These are phyloP conservation scores for Coemansia sp. DNA, from an alignment of 192 early-diverging fungal genomes.

Conservation along the genomic window DNA sequence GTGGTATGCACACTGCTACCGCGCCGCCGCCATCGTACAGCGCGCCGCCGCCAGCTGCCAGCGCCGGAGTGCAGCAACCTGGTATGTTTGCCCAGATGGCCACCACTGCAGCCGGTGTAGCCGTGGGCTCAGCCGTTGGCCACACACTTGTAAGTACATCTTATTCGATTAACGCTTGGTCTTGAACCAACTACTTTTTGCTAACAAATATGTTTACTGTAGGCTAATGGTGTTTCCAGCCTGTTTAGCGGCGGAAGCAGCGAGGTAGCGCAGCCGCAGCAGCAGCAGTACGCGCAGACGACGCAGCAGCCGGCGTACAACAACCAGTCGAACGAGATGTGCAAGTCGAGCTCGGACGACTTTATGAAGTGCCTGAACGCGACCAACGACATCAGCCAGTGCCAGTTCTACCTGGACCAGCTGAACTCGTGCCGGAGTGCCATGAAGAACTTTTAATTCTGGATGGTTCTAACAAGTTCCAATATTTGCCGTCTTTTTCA, in stretches of 20 bases:
- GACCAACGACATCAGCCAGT: constrained; percentile 78
- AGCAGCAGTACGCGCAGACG: constrained; percentile 47
- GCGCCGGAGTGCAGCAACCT: constrained; percentile 64
- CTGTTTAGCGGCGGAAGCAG: constrained; percentile 54
- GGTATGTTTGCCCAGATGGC: constrained; percentile 78
- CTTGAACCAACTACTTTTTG: too few relatives aligned
- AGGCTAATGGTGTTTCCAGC: constrained; percentile 42
- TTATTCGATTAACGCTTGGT: too few relatives aligned
- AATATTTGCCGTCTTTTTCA: not conserved
- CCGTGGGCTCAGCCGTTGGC: constrained; percentile 83
- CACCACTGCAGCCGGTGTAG: constrained; percentile 90
- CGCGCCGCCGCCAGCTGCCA: constrained; percentile 58
- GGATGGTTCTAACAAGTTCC: not conserved
- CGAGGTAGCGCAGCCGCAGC: constrained; percentile 31
- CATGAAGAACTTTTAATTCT: not conserved
- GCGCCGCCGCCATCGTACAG: constrained; percentile 36
- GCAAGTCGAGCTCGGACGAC: constrained; percentile 76
- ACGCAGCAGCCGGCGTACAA: constrained; percentile 12
- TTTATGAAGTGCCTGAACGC: constrained; percentile 85
- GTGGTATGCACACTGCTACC: constrained; percentile 53
- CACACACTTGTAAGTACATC: constrained; percentile 56
- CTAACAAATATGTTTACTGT: not conserved
- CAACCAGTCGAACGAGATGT: constrained; percentile 37
- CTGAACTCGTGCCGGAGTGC: constrained; percentile 82
- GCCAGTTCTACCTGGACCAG: constrained; percentile 89